Base-by-base conservation (phyloP, 148 eudicot genomes). In the Pouteria glomerata region DNA sequence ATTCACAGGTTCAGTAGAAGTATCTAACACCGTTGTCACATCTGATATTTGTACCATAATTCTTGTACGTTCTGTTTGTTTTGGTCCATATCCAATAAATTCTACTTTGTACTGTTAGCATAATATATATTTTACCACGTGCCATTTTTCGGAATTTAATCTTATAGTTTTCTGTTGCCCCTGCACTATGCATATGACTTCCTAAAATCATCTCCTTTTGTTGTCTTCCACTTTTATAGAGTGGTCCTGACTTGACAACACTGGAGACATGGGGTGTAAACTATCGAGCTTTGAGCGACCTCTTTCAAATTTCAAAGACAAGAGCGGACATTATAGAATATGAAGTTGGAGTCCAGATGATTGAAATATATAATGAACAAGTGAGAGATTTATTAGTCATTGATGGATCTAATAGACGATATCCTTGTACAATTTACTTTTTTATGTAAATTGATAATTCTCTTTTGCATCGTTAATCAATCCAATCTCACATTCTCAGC, bases 361-460 rank as follows among this genome's bases (percentile, higher is more conserved):
- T 95, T 71, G 99, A 95, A 73, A 95, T 95, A 65, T 95, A 92
- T 76, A 95, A 95, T 74, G 99, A 96, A 76, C 97, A 96, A 92
- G 97, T 96, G 70, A 84, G 99, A 70, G 99, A 96, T 80, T 82
- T 92, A 52, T 69, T 96, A 79, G 89, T 90, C 64, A 80, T 83
- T 76, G 96, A 92, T 81, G 90, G 97, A 57, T 79, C 90, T 55
- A 84, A 85, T 50, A 88, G 80, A 83, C 71, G 94, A 96, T 96
- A 96, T 92, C 97, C 99, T 96, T 86, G 44, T 45, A 7, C 26
- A 55, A 52, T 53, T 33, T 71, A 60, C 58, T 45, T 67, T 23
- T 11, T 39, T 34, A 19, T 3, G 8, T 45, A 47, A 37, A 53
- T 59, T 58, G 39, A 6, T 16, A 31, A 35, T 12, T 11, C 44